Percentiles rank a stretch among this genome's conserved stretches.
These are phyloP conservation scores for Yamadazyma olivae DNA, from an alignment of 805 yeast species.

Conservation along the genomic window DNA sequence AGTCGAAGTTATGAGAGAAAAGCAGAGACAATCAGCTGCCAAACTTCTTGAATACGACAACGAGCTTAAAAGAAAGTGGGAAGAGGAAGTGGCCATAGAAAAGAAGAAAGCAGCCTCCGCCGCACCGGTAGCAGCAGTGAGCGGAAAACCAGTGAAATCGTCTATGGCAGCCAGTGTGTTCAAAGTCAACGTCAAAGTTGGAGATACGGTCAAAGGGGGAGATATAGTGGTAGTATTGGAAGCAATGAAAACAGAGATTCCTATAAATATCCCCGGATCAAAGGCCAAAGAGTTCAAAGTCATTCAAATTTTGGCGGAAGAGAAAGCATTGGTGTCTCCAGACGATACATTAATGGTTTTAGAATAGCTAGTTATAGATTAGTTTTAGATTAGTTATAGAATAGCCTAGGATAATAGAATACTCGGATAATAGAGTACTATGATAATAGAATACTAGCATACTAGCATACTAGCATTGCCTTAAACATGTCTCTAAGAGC, in stretches of 20 bases:
- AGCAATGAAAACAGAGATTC: slow-evolving; percentile 98
- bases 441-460: too few species aligned
- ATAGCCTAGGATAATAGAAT: too few species aligned
- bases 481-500: too few species aligned
- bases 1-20: background rate
- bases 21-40: background rate
- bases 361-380: slow-evolving; percentile 27
- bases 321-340: slow-evolving; percentile 94
- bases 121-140: slow-evolving; percentile 71
- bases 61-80: background rate
- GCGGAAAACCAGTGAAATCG: slow-evolving; percentile 96
- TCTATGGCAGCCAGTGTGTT: slow-evolving; percentile 21
- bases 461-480: too few species aligned
- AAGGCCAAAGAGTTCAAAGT: slow-evolving; percentile 72
- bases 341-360: slow-evolving; percentile 90
- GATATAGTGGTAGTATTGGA: slow-evolving; percentile 85
- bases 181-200: slow-evolving; percentile 51
- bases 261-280: slow-evolving; percentile 42
- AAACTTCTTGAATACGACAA: background rate
- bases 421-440: too few species aligned
- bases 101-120: slow-evolving; percentile 70
- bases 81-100: slow-evolving; percentile 37
- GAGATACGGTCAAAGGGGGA: slow-evolving; percentile 67
- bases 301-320: slow-evolving; percentile 63
- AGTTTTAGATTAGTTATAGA: too few species aligned